These are phyloP conservation scores for Tetracladium setigerum DNA, from an alignment of 495 filamentous ascomycete genomes.

Conservation along the genomic window DNA sequence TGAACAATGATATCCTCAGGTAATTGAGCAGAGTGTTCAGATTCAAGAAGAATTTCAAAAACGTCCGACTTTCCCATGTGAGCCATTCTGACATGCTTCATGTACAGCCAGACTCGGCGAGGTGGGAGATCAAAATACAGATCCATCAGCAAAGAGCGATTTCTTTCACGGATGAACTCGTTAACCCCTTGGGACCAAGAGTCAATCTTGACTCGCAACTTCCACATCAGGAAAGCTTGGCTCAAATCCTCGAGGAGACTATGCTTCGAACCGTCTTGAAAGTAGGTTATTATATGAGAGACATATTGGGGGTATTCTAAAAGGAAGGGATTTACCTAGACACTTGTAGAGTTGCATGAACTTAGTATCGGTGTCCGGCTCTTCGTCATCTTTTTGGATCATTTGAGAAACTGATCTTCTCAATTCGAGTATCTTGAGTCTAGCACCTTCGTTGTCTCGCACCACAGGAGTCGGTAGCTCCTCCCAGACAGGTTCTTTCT, in stretches of 20 bases:
- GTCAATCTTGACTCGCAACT: conserved; percentile 9
- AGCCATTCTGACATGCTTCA: not conserved
- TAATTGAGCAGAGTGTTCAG: not conserved
- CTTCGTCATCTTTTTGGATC: not conserved
- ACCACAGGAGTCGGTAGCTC: not conserved
- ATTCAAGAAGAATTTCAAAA: not conserved
- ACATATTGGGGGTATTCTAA: conserved; percentile 18
- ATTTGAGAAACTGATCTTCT: conserved; percentile 1
- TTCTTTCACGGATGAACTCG: conserved; percentile 5
- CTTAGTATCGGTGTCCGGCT: not conserved
- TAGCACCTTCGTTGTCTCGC: not conserved
- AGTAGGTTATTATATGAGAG: conserved; percentile 1
- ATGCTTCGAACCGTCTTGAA: conserved; percentile 18
- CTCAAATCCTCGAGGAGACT: conserved; percentile 11
- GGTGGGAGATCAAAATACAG: conserved; percentile 20
- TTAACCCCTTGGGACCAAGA: not conserved
- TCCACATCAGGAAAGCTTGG: conserved; percentile 1
- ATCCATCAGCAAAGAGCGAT: conserved; percentile 17
- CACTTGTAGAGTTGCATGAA: conserved; percentile 10
- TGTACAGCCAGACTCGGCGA: conserved; percentile 9
- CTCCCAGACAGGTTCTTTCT: conserved; percentile 10
- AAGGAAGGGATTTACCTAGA: not conserved
- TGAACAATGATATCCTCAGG: conserved; percentile 6
- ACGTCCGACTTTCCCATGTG: not conserved
- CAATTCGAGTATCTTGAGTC: not conserved